phyloP scores from a whole-genome alignment of 169 alveolate genomes.

The Eimeria falciformis region DNA sequence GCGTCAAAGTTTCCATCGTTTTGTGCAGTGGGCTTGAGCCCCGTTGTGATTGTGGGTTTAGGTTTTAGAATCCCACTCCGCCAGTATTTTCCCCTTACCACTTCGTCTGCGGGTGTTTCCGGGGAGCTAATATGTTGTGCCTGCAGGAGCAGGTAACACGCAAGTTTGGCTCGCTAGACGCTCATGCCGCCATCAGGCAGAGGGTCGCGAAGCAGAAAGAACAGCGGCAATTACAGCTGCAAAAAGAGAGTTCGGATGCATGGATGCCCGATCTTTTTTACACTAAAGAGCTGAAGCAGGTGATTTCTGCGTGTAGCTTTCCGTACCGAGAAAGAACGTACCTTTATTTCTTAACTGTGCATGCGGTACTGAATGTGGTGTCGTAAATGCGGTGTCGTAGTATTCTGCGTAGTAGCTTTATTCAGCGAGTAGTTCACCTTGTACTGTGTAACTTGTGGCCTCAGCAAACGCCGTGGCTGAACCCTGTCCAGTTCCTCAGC shows the following conservation, averaged over 20 bases:
- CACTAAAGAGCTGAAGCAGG: constrained; percentile 69
- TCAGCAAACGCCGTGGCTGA: constrained; percentile 67
- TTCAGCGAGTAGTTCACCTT: too few species aligned
- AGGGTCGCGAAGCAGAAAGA: constrained; percentile 40
- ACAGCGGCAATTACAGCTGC: constrained; percentile 38
- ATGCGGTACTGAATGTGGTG: background rate
- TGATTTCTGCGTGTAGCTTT: background rate
- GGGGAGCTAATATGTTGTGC: background rate
- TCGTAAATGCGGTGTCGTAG: background rate
- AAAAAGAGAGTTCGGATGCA: constrained; percentile 26
- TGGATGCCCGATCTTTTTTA: constrained; percentile 60
- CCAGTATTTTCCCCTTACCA: background rate
- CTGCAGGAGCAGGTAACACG: constrained; percentile 56
- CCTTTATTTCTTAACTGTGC: too few species aligned
- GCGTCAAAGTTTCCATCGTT: background rate
- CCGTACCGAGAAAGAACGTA: background rate
- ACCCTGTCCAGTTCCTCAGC: constrained; percentile 71
- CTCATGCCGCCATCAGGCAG: constrained; percentile 53
- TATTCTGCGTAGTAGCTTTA: background rate
- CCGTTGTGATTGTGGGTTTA: too few species aligned
- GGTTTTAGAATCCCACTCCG: too few species aligned
- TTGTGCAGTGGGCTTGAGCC: background rate
- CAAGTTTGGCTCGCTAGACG: constrained; percentile 59
- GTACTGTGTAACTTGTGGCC: background rate
- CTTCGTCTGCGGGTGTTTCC: background rate